Evolutionary conservation across 2,329 filamentous ascomycete species (phyloP).

Genomic region (Sclerotinia spermophila): DNA sequence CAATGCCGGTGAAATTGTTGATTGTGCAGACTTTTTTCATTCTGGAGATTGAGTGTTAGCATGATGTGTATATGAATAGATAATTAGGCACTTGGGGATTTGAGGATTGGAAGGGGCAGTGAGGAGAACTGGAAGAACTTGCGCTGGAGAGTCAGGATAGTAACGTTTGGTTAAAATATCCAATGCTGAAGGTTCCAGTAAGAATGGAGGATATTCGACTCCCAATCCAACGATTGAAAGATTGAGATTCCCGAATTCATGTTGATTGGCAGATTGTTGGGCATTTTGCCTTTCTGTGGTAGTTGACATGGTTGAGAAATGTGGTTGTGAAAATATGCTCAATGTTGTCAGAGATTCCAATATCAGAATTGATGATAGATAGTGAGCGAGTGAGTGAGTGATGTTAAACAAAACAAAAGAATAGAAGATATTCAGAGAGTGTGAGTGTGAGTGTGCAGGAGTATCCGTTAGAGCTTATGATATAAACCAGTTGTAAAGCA

Average conservation of each 20-base stretch:
- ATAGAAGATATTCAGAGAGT: not conserved
- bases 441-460: not conserved
- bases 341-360: not conserved
- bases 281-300: not conserved
- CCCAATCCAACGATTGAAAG: slow-evolving; percentile 60
- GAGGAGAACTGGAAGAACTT: slow-evolving; percentile 36
- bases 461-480: not conserved
- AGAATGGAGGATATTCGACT: slow-evolving; percentile 56
- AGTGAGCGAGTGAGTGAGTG: not conserved
- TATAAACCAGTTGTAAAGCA: not conserved
- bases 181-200: slow-evolving; percentile 49
- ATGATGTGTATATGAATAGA: not conserved
- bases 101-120: not conserved
- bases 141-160: slow-evolving; percentile 59
- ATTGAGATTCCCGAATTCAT: slow-evolving; percentile 46
- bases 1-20: slow-evolving; percentile 63
- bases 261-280: slow-evolving; percentile 2
- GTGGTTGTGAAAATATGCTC: not conserved
- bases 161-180: slow-evolving; percentile 52
- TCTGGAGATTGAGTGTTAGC: slow-evolving; percentile 37
- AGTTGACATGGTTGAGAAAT: slow-evolving; percentile 1
- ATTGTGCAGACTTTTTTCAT: slow-evolving; percentile 62
- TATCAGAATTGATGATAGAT: not conserved
- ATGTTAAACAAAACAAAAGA: not conserved
- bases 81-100: not conserved